Evolutionary conservation across 345 rosid species (phyloP).

Genomic region (Melaleuca alternifolia): DNA sequence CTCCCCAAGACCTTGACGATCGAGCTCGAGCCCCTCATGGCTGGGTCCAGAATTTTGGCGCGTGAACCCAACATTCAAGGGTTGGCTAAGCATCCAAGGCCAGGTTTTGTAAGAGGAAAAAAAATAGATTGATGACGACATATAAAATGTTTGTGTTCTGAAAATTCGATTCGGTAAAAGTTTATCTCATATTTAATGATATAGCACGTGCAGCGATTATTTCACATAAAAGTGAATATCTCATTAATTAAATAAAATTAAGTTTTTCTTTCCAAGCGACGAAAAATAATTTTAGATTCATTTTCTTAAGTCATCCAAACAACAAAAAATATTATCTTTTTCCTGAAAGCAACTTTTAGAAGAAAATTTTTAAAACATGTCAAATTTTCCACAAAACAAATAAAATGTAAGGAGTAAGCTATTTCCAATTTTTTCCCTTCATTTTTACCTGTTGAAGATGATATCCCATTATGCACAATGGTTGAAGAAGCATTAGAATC

Average conservation of each 20-base stretch:
- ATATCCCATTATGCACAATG: neutral
- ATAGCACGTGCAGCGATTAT: neutral
- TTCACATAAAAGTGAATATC: neutral
- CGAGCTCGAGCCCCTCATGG: neutral
- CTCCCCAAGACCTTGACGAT: neutral
- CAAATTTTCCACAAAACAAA: accelerated
- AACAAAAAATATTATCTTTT: neutral
- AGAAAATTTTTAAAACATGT: accelerated
- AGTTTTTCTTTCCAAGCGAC: accelerated
- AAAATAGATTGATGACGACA: neutral
- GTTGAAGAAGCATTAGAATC: neutral
- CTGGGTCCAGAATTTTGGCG: neutral
- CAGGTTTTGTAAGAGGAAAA: accelerated
- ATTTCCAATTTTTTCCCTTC: neutral
- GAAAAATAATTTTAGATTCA: neutral
- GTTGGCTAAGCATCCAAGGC: neutral
- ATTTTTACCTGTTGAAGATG: neutral
- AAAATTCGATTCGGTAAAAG: neutral
- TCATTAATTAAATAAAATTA: neutral
- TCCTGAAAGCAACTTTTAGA: neutral
- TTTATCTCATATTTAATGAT: neutral
- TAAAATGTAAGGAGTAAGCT: accelerated
- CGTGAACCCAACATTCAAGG: neutral
- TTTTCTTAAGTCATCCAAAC: neutral
- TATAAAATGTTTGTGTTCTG: neutral